Evolutionary conservation across 352 stramenopile species (phyloP), one percentile per base, ranked within the genome.

Genomic region (Pythium sp.): DNA sequence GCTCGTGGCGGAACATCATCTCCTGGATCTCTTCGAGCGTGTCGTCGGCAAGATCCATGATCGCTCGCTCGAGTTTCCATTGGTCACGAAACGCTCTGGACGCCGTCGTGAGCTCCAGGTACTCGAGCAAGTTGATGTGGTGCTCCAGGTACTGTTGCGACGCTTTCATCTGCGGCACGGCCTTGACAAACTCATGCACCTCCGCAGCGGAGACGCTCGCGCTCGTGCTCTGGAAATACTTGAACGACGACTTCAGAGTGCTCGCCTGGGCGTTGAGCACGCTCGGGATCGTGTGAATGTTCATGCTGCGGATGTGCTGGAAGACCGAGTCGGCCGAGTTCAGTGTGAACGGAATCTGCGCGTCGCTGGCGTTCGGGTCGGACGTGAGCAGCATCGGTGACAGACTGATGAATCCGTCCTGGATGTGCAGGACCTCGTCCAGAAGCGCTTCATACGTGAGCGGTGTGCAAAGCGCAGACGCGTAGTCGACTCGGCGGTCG

Each of bases 391-490:
- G 72, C 55, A 81, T 70, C 24, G 76, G 65, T 0, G 78, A 79
- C 32, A 75, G 47, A 9, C 51, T 80, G 62, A 85, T 41, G 58
- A 89, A 90, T 9, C 83, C 86, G 54, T 92, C 84, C 3, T 80
- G 72, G 43, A 89, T 89, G 26, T 81, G 62, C 57, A 89, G 75
- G 1, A 92, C 56, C 60, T 93, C 82, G 62, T 89, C 80, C 20
- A 95, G 38, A 5, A 91, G 72, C 15, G 84, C 84, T 34, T 93
- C 86, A 46, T 91, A 87, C 30, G 86, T 93, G 14, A 95, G 73
- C 9, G 87, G 82, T 3, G 78, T 90, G 2, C 71, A 91, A 11
- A 95, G 72, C 3, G 81, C 78, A 1, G 85, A 89, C 6, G 80
- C 87, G 51, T 86, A 87, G 72, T 95, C 87, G 11, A 92, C 71